Evolutionary conservation across 495 filamentous ascomycete genomes (phyloP).

Genomic region (Penicillium odoratum): DNA sequence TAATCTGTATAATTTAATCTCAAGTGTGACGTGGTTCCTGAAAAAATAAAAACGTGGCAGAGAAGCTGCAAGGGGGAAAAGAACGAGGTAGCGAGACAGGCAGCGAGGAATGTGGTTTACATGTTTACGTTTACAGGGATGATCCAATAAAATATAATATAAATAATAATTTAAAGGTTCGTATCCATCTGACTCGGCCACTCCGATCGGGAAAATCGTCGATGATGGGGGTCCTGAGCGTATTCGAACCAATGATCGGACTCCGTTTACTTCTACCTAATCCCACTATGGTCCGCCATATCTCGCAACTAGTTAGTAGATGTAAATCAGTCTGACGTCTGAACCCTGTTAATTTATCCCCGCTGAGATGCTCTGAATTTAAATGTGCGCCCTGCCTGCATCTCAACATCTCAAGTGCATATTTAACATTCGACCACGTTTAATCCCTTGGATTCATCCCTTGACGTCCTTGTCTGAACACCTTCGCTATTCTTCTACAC

Average conservation of each 20-base stretch:
- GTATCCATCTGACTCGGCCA: conserved; percentile 1
- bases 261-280: neutral
- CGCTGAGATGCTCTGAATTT: conserved; percentile 15
- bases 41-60: neutral
- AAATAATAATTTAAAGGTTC: neutral
- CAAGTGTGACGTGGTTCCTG: neutral
- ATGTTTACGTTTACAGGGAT: neutral
- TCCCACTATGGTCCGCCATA: neutral
- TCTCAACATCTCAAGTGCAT: conserved; percentile 14
- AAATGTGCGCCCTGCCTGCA: conserved; percentile 7
- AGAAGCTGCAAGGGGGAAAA: neutral
- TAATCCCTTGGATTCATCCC: neutral
- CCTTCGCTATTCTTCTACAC: neutral
- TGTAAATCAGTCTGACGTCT: conserved; percentile 3
- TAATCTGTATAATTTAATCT: neutral
- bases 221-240: conserved; percentile 4
- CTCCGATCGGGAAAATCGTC: neutral
- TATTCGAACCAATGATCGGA: conserved; percentile 7
- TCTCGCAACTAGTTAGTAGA: conserved; percentile 5
- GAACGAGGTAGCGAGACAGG: neutral
- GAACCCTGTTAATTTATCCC: neutral
- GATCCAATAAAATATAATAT: neutral
- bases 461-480: neutral
- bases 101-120: neutral
- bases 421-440: neutral